Percentiles rank a stretch among this genome's conserved stretches.
phyloP scores from a whole-genome alignment of 495 filamentous ascomycete species.

The Lepraria neglecta region DNA sequence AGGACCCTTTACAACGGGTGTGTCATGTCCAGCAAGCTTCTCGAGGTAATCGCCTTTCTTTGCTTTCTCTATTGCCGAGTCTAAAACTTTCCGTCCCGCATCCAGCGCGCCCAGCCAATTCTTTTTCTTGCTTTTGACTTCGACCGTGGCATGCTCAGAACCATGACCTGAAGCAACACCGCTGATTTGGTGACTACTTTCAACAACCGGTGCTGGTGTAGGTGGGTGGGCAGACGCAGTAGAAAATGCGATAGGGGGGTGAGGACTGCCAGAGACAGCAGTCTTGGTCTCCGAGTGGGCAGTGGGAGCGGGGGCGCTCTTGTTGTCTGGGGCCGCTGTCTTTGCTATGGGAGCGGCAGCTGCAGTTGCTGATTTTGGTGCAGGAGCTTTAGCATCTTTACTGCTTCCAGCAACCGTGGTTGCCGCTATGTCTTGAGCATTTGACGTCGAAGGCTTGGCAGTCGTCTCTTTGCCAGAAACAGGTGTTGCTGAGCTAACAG shows the following conservation, averaged over 20 bases:
- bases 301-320: background rate
- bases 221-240: background rate
- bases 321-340: background rate
- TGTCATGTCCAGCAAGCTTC: background rate
- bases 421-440: background rate
- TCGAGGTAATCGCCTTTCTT: background rate
- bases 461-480: background rate
- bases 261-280: background rate
- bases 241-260: background rate
- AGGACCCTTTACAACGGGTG: background rate
- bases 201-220: background rate
- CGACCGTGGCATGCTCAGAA: background rate
- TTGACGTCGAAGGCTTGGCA: background rate
- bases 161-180: background rate
- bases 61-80: background rate
- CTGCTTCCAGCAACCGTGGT: too few relatives aligned
- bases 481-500: background rate
- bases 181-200: background rate
- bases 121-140: conserved; percentile 3
- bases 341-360: background rate
- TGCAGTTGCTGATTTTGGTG: background rate
- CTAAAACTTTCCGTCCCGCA: background rate
- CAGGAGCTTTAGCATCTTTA: too few relatives aligned
- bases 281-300: background rate
- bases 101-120: conserved; percentile 4